Percentiles rank a stretch among this genome's conserved stretches.
Evolutionary conservation across 257 asterid species (phyloP).

Genomic region (Solanum tarapatanum): DNA sequence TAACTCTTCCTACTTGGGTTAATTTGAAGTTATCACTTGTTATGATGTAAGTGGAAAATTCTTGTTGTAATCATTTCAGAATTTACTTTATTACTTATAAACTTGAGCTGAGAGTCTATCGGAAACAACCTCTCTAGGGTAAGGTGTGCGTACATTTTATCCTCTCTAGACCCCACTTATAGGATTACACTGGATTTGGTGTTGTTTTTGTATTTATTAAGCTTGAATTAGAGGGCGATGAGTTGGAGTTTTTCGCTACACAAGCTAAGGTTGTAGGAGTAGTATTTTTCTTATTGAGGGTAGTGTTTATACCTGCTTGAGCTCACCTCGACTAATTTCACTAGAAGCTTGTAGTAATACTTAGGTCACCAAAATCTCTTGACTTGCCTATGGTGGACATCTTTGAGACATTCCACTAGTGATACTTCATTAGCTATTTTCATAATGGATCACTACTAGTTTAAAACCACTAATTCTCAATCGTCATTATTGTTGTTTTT

Average conservation of each 20-base stretch:
- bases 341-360: background rate
- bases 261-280: background rate
- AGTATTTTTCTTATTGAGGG: background rate
- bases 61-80: background rate
- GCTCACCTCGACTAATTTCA: background rate
- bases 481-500: background rate
- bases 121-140: background rate
- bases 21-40: background rate
- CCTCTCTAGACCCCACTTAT: background rate
- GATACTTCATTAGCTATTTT: background rate
- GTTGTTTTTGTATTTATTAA: background rate
- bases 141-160: rapidly evolving
- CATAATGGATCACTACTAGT: background rate
- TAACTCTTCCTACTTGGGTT: background rate
- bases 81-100: background rate
- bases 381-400: background rate
- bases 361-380: background rate
- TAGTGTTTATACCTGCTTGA: background rate
- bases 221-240: background rate
- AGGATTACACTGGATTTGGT: background rate
- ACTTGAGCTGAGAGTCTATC: background rate
- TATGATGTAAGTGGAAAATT: background rate
- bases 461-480: background rate
- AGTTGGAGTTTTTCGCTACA: background rate
- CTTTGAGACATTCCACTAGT: background rate